Base-by-base conservation (phyloP, 352 stramenopile genomes). In the Pythium dissotocum region DNA sequence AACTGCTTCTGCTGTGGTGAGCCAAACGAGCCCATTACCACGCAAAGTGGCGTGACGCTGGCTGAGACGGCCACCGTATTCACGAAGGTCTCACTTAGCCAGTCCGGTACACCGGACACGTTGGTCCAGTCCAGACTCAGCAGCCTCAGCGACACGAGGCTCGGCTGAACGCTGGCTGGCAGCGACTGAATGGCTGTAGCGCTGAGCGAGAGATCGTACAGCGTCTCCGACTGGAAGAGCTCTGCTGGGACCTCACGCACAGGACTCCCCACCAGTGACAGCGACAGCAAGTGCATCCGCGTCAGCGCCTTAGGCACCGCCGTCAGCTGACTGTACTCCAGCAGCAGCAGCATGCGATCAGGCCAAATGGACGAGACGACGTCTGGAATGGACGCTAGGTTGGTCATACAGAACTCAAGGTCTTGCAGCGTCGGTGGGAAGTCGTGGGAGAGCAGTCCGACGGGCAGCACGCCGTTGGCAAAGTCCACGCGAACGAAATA, bases 401-500 rank as follows among this genome's bases (percentile, higher is more conserved):
- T 76, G 8, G 64, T 62, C 13, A 61, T 46, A 9, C 48, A 69
- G 24, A 76, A 40, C 49, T 64, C 59, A 44, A 76, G 33, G 21
- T 66, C 59, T 10, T 46, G 24, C 3, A 70, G 60, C 2, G 24
- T 57, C 10, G 21, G 7, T 8, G 65, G 62, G 33, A 72, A 69
- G 9, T 64, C 48, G 18, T 16, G 24, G 2, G 58, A 67, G 3
- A 62, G 28, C 4, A 75, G 28, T 1, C 68, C 63, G 4, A 12
- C 8, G 6, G 68, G 62, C 3, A 71, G 52, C 24, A 56, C 55
- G 8, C 38, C 62, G 14, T 65, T 58, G 24, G 52, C 21, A n/a
- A 80, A 67, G 12, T 71, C 53, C 6, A 75, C 68, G 6, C 54
- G 62, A 6, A 63, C 62, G 32, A 48, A 46, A 24, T 36, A 57